These are phyloP conservation scores for Gymnopilus junonius DNA, from an alignment of 768 basidiomycete species.

Conservation along the genomic window DNA sequence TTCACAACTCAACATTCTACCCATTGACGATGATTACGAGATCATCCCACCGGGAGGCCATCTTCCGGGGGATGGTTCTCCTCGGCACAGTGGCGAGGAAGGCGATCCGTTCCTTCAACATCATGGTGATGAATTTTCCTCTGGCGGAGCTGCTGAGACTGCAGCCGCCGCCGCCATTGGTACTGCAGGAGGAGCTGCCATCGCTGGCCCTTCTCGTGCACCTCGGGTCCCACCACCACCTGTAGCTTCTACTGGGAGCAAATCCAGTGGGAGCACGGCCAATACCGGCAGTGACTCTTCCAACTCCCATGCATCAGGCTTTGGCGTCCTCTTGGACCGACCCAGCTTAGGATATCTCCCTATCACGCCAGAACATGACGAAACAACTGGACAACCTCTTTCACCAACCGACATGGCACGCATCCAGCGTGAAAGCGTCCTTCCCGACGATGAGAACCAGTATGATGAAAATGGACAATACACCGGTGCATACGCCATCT, in stretches of 20 bases:
- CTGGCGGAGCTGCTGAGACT: conserved; percentile 8
- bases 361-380: conserved; percentile 34
- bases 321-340: conserved; percentile 45
- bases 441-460: conserved; percentile 28
- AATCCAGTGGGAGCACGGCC: conserved; percentile 21
- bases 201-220: conserved; percentile 26
- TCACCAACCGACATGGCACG: conserved; percentile 41
- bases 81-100: conserved; percentile 73
- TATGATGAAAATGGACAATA: conserved; percentile 26
- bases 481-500: conserved; percentile 34
- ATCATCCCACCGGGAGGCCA: conserved; percentile 43
- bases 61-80: conserved; percentile 65
- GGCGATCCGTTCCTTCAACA: conserved; percentile 63
- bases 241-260: conserved; percentile 34
- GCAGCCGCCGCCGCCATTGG: conserved; percentile 11
- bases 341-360: conserved; percentile 43
- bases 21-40: conserved; percentile 42
- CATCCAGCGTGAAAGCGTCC: conserved; percentile 39
- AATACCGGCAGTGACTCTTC: conserved; percentile 36
- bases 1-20: conserved; percentile 33
- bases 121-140: conserved; percentile 22
- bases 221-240: conserved; percentile 44
- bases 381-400: conserved; percentile 34
- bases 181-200: conserved; percentile 15
- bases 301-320: conserved; percentile 48